phyloP scores from a whole-genome alignment of 2,329 filamentous ascomycete species.

The Calonectria naviculata region DNA sequence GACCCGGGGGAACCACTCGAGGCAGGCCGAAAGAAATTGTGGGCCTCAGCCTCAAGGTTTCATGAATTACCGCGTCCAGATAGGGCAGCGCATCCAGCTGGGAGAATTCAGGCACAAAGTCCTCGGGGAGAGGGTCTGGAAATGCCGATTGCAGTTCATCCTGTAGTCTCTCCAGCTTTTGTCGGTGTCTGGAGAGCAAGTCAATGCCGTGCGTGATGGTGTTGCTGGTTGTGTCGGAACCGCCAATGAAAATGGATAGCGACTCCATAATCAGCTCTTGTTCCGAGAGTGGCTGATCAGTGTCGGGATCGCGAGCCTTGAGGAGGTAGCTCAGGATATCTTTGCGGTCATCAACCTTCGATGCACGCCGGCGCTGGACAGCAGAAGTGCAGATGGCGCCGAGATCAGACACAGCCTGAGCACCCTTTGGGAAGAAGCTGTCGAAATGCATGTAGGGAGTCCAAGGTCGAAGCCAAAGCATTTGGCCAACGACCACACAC shows the following conservation, averaged over 20 bases:
- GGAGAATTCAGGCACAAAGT: not conserved
- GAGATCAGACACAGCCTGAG: not conserved
- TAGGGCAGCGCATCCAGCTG: not conserved
- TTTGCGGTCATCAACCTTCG: not conserved
- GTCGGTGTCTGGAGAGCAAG: not conserved
- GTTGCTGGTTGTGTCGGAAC: not conserved
- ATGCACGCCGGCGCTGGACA: not conserved
- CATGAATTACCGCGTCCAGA: not conserved
- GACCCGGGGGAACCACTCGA: not conserved
- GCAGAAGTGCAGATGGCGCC: not conserved
- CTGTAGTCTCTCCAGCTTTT: not conserved
- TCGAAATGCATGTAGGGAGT: not conserved
- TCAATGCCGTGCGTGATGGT: not conserved
- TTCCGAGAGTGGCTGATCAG: not conserved
- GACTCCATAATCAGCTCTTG: not conserved
- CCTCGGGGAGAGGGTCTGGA: not conserved
- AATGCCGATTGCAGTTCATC: not conserved
- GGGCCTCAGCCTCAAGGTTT: not conserved
- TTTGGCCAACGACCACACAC: not conserved
- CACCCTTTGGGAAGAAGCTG: not conserved
- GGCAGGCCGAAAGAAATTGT: not conserved
- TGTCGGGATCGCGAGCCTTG: not conserved
- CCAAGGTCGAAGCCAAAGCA: not conserved
- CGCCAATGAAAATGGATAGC: not conserved
- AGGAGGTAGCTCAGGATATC: not conserved